phyloP scores from a whole-genome alignment of 2,329 filamentous ascomycete species.

The Sarocladium oryzae region DNA sequence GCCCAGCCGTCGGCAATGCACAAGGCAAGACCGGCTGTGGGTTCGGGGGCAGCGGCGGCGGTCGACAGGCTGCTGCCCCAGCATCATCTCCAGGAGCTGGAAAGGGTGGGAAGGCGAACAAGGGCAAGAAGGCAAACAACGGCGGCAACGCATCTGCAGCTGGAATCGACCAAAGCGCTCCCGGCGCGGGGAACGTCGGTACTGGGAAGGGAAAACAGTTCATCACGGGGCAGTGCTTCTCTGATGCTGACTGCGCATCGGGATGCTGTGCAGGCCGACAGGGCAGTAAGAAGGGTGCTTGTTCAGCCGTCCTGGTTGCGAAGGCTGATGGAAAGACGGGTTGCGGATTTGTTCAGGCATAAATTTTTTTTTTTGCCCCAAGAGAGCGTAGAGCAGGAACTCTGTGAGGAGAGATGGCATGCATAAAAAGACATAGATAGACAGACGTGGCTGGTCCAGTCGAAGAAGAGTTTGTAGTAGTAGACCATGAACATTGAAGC shows the following conservation, averaged over 20 bases:
- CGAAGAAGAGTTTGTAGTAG: background rate
- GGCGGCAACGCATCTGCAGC: background rate
- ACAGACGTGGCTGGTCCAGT: background rate
- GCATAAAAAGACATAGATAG: too few species aligned
- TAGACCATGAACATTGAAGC: background rate
- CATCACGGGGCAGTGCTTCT: constrained; percentile 21
- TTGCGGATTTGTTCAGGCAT: constrained; percentile 5
- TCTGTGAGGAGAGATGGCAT: background rate
- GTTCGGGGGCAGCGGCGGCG: constrained; percentile 13
- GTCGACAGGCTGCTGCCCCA: too few species aligned
- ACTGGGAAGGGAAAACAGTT: constrained; percentile 17
- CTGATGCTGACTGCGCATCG: constrained; percentile 17
- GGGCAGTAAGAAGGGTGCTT: constrained; percentile 5
- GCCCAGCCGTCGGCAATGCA: constrained; percentile 17
- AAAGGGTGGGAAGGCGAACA: too few species aligned
- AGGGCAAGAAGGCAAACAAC: background rate
- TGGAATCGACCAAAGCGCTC: constrained; percentile 12
- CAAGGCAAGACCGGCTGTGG: constrained; percentile 21
- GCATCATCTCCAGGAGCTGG: background rate
- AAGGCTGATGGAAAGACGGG: constrained; percentile 10
- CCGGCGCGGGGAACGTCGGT: constrained; percentile 16
- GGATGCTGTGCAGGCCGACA: constrained; percentile 17
- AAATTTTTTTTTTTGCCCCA: too few species aligned
- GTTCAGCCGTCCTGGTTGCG: constrained; percentile 8
- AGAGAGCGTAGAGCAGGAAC: too few species aligned